These are phyloP conservation scores for Arabidopsis suecica DNA, from an alignment of 345 rosid species.

Conservation along the genomic window DNA sequence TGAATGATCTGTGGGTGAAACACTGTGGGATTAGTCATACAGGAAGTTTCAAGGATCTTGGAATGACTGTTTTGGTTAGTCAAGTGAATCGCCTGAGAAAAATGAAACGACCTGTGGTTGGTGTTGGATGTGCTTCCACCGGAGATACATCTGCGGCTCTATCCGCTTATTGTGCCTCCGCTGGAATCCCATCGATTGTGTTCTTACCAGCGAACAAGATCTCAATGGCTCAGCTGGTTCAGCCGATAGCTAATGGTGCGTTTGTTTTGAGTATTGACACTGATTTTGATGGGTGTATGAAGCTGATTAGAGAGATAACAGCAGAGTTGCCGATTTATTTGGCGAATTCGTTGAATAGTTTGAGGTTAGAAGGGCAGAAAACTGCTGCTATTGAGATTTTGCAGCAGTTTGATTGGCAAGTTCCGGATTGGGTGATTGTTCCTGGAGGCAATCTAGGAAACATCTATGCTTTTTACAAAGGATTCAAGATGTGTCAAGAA, in stretches of 20 bases:
- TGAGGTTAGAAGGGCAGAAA: constrained; percentile 91
- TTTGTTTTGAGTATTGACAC: constrained; percentile 88
- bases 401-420: constrained; percentile 95
- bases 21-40: constrained; percentile 95
- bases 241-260: constrained; percentile 93
- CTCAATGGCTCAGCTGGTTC: constrained; percentile 93
- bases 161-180: constrained; percentile 86
- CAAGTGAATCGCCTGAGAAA: constrained; percentile 85
- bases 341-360: constrained; percentile 84
- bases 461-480: constrained; percentile 89
- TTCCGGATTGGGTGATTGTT: constrained; percentile 96
- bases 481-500: constrained; percentile 87
- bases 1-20: constrained; percentile 93
- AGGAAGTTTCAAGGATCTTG: constrained; percentile 91
- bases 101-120: constrained; percentile 73
- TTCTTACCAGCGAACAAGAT: constrained; percentile 85
- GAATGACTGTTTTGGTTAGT: constrained; percentile 93
- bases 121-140: constrained; percentile 94
- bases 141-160: constrained; percentile 94
- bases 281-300: constrained; percentile 94
- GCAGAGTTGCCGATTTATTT: constrained; percentile 81
- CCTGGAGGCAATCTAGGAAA: constrained; percentile 94
- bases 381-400: constrained; percentile 90
- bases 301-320: constrained; percentile 80
- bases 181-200: constrained; percentile 90